Percentiles rank a stretch among this genome's conserved stretches.
phyloP scores from a whole-genome alignment of 345 rosid genomes.

The Crucihimalaya himalaica region DNA sequence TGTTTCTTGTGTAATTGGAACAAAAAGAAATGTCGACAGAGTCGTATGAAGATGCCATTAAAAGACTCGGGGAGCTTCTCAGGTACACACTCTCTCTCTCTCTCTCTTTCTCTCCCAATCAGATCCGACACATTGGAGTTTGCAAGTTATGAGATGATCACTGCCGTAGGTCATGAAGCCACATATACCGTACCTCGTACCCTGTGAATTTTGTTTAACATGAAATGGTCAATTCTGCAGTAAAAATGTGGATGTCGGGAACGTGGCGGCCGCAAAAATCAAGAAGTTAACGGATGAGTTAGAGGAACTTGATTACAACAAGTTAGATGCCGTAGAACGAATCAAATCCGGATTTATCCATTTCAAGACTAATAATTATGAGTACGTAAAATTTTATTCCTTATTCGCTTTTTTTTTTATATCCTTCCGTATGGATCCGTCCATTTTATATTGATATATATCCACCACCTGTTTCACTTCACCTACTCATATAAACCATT shows the following conservation, averaged over 20 bases:
- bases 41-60: slow-evolving; percentile 27
- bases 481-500: neutral
- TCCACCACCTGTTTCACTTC: neutral
- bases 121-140: neutral
- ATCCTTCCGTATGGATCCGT: neutral
- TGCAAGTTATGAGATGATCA: neutral
- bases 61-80: slow-evolving; percentile 35
- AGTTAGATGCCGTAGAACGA: slow-evolving; percentile 57
- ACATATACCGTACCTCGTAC: neutral
- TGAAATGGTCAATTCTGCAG: slow-evolving; percentile 41
- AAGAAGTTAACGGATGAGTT: slow-evolving; percentile 75
- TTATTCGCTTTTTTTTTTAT: neutral
- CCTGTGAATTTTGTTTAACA: neutral
- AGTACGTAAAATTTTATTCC: slow-evolving; percentile 49
- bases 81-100: slow-evolving; percentile 16
- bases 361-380: slow-evolving; percentile 75
- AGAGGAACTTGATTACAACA: slow-evolving; percentile 46
- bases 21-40: slow-evolving; percentile 30
- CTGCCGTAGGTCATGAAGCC: neutral
- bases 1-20: neutral
- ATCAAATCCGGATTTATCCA: slow-evolving; percentile 71
- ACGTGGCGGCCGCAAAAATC: slow-evolving; percentile 75
- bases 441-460: neutral
- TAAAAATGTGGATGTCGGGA: slow-evolving; percentile 59
- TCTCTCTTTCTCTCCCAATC: neutral